phyloP scores from a whole-genome alignment of 805 yeast species.

The Myxozyma vanderwaltii region DNA sequence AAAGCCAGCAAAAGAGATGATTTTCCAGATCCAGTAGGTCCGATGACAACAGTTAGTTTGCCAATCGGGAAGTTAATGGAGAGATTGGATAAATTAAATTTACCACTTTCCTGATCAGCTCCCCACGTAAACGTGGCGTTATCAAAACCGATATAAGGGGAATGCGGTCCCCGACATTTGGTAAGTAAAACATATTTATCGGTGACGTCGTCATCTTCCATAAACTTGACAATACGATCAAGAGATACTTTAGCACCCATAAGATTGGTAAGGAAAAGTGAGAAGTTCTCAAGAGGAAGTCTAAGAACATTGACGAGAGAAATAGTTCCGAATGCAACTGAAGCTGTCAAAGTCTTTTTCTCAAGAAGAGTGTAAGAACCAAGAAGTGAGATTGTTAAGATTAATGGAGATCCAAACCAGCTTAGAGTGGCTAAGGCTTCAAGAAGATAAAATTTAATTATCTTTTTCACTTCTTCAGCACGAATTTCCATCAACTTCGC shows the following conservation, averaged over 20 bases:
- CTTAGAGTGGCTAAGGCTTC: conserved; percentile 53
- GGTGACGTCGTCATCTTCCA: conserved; percentile 70
- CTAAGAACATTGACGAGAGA: conserved; percentile 76
- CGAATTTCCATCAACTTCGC: conserved; percentile 69
- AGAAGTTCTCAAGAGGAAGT: conserved; percentile 79
- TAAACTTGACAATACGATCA: conserved; percentile 74
- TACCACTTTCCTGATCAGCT: conserved; percentile 43
- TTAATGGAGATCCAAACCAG: conserved; percentile 3
- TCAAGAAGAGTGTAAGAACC: conserved; percentile 1
- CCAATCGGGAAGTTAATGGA: conserved; percentile 65
- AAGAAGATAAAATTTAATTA: conserved; percentile 58
- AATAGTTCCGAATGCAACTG: conserved; percentile 78
- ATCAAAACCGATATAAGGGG: conserved; percentile 70
- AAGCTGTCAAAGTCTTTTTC: background rate
- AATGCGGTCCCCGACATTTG: conserved; percentile 51
- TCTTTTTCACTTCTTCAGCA: conserved; percentile 63
- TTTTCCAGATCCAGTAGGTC: conserved; percentile 88
- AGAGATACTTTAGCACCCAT: conserved; percentile 83
- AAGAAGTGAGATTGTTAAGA: conserved; percentile 1
- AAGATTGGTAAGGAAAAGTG: conserved; percentile 77
- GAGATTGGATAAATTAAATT: conserved; percentile 69
- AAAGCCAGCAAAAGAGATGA: conserved; percentile 79
- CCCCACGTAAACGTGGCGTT: conserved; percentile 79
- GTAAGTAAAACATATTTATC: conserved; percentile 74
- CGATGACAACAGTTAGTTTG: conserved; percentile 76